A percentile compares a stretch with the other conserved stretches of the same genome.
phyloP scores from a whole-genome alignment of 208 protist species.

The Acanthamoeba castellanii region DNA sequence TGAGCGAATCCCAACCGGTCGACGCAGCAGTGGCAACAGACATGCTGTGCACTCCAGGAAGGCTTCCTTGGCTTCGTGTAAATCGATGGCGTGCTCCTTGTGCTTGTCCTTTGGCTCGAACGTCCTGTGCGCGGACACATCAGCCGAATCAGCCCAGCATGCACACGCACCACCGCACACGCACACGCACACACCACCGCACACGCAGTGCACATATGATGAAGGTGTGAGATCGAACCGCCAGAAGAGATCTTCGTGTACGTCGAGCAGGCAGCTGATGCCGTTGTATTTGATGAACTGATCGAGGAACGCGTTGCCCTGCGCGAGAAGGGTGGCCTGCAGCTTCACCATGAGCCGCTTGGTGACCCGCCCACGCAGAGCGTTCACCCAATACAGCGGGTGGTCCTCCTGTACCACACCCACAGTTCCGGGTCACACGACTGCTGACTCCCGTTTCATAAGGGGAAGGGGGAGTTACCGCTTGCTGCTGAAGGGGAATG shows the following conservation, averaged over 20 bases:
- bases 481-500: not conserved
- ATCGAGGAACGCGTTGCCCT: not conserved
- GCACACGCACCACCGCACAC: too few species aligned
- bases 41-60: constrained; percentile 4
- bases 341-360: constrained; percentile 30
- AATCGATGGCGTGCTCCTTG: not conserved
- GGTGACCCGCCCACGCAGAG: constrained; percentile 22
- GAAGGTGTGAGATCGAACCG: not conserved
- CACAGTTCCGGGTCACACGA: too few species aligned
- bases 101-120: constrained; percentile 41
- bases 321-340: not conserved
- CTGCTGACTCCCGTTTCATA: too few species aligned
- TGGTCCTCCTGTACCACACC: not conserved
- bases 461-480: not conserved
- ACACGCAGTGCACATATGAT: too few species aligned
- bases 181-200: too few species aligned
- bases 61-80: constrained; percentile 18
- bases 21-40: not conserved
- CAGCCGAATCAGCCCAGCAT: not conserved
- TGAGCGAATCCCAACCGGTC: not conserved
- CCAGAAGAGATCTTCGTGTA: constrained; percentile 65
- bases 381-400: constrained; percentile 48
- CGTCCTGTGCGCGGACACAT: not conserved
- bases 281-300: constrained; percentile 41
- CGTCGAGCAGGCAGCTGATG: constrained; percentile 28